phyloP scores from a whole-genome alignment of 1,139 yeast genomes.

The Protomyces arabidopsidicola region DNA sequence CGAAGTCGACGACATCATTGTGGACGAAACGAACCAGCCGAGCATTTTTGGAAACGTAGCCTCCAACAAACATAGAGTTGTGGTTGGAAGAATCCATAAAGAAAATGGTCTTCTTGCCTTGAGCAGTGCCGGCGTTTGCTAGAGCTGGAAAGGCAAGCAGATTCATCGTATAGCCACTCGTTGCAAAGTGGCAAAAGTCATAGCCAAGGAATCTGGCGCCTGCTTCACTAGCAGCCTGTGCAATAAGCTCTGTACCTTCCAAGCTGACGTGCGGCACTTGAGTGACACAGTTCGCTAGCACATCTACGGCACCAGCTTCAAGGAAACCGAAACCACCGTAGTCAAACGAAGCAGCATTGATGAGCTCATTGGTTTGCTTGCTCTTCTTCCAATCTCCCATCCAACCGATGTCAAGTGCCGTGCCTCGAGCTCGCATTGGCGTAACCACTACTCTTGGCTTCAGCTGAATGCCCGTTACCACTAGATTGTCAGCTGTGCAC shows the following conservation, averaged over 20 bases:
- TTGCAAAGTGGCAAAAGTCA: conserved; percentile 10
- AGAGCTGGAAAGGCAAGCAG: conserved; percentile 20
- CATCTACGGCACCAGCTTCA: conserved; percentile 2
- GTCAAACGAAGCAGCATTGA: conserved; percentile 25
- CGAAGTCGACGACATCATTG: conserved; percentile 18
- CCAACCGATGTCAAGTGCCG: conserved; percentile 17
- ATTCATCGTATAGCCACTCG: conserved; percentile 24
- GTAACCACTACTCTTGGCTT: conserved; percentile 16
- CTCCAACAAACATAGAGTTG: conserved; percentile 24
- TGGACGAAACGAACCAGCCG: conserved; percentile 8
- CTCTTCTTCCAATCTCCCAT: conserved; percentile 26
- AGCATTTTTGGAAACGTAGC: conserved; percentile 15
- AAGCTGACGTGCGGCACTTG: conserved; percentile 7
- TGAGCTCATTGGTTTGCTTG: conserved; percentile 1
- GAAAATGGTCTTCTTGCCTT: conserved; percentile 10
- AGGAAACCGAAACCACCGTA: conserved; percentile 25
- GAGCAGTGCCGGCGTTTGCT: conserved; percentile 8
- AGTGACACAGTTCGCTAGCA: background rate
- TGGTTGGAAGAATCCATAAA: conserved; percentile 22
- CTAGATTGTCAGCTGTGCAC: background rate
- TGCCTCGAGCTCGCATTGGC: conserved; percentile 20
- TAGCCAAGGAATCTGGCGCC: conserved; percentile 15
- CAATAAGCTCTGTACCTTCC: conserved; percentile 5
- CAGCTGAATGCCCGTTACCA: conserved; percentile 8
- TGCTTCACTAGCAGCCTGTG: background rate